Evolutionary conservation across 1,284 basidiomycete species (phyloP), one percentile per base, ranked within the genome.

Genomic region (Malassezia furfur): DNA sequence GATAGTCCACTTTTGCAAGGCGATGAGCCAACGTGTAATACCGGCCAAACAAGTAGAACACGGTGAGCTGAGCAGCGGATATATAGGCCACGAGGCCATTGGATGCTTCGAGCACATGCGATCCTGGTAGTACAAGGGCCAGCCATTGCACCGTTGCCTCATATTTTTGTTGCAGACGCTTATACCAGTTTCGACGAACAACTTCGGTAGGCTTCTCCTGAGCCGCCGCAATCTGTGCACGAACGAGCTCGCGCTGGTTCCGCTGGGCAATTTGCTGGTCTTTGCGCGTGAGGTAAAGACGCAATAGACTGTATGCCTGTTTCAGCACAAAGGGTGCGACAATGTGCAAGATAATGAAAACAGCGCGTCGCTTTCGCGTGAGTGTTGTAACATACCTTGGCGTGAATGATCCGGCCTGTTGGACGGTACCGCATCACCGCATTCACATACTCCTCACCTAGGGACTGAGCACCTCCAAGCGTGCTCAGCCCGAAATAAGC

Each of bases 361-460:
- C 30, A 0, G 61, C 51, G 11, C 75, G 64, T n/a, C 63, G 50
- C 66, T 70, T 34, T 60, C 5, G 15, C 5, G 6, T 32, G 5
- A 45, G 48, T 28, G 7, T 12, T 10, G 17, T 14, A 9, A 56
- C 72, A 37, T 32, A 74, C 74, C 17, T 56, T 50, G 3, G 54
- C 34, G 10, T 59, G 50, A 3, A 75, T 71, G 21, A 72, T 58
- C 25, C 59, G 61, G 2, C 68, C 66, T 12, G 56, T 65, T 7
- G 54, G 48, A 5, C 56, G 48, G 30, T 65, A 49, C 37, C 72
- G 68, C 67, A 76, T 75, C 49, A 75, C 57, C 22, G 76, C 66
- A 54, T 75, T 74, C 40, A 74, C 74, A 56, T 77, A 77, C 56
- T 77, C 76, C 52, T 77, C 76, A 1, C 76, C 76, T 8, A 77